Evolutionary conservation across 2,329 filamentous ascomycete genomes (phyloP).

Genomic region (Metarhizium humberi): DNA sequence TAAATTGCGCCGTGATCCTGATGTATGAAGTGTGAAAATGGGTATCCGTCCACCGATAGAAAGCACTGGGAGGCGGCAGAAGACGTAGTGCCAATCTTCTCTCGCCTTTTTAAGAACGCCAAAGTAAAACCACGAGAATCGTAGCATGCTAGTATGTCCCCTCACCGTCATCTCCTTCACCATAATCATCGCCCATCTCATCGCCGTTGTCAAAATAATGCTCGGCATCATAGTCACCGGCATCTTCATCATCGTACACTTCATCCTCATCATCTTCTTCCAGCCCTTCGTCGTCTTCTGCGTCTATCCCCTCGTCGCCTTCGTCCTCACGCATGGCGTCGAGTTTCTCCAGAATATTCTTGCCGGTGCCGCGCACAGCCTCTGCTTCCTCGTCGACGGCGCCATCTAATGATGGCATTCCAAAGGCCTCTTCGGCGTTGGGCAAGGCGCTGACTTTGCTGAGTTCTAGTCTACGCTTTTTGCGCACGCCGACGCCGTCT

Average conservation of each 20-base stretch:
- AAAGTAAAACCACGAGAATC: not conserved
- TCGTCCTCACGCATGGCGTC: constrained; percentile 41
- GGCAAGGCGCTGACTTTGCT: constrained; percentile 38
- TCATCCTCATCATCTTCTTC: constrained; percentile 39
- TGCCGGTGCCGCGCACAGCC: constrained; percentile 17
- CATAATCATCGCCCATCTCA: constrained; percentile 43
- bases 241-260: constrained; percentile 47
- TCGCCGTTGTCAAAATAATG: constrained; percentile 51
- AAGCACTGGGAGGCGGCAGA: not conserved
- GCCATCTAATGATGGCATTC: constrained; percentile 20
- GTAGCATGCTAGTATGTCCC: constrained; percentile 23
- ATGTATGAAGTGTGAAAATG: not conserved
- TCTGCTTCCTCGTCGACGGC: constrained; percentile 21
- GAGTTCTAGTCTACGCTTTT: constrained; percentile 37
- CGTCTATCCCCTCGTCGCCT: constrained; percentile 35
- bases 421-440: constrained; percentile 42
- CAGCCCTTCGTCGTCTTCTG: constrained; percentile 40
- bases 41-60: not conserved
- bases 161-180: constrained; percentile 41
- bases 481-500: constrained; percentile 23
- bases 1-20: not conserved
- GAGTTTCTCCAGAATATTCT: constrained; percentile 34
- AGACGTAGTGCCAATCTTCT: not conserved
- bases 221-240: constrained; percentile 53
- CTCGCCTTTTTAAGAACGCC: not conserved